phyloP scores from a whole-genome alignment of 371 early-diverging fungal genomes.

The Saksenaea oblongispora region DNA sequence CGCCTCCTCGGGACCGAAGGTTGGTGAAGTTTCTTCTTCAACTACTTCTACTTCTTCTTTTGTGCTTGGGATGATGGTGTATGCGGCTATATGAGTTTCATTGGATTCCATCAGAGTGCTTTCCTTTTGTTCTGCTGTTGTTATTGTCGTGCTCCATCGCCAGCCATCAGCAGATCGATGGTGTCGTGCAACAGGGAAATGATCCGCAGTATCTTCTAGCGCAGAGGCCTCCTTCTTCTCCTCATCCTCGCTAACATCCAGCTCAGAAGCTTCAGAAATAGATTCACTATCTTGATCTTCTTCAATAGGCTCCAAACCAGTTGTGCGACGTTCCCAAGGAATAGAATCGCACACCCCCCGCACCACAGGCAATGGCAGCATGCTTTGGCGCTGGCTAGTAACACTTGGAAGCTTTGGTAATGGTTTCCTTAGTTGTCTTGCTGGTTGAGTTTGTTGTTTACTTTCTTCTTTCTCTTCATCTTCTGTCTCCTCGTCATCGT shows the following conservation, averaged over 20 bases:
- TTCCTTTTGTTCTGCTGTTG: no score
- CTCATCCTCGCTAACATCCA: neutral
- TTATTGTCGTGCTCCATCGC: neutral
- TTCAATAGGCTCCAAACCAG: slow-evolving; percentile 10
- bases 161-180: neutral
- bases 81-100: neutral
- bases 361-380: neutral
- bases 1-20: neutral
- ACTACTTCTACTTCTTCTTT: neutral
- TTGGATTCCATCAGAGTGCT: neutral
- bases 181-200: neutral
- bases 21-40: neutral
- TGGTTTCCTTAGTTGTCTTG: slow-evolving; percentile 3
- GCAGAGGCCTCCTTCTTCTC: neutral
- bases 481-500: slow-evolving; percentile 7
- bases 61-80: neutral
- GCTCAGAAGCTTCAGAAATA: neutral
- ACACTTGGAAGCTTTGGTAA: slow-evolving; percentile 12
- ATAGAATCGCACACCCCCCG: neutral
- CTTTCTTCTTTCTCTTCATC: slow-evolving; percentile 5
- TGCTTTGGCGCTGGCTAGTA: neutral
- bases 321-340: slow-evolving; percentile 1
- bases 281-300: neutral
- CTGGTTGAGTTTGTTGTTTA: neutral
- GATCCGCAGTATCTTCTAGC: neutral